Evolutionary conservation across 495 filamentous ascomycete species (phyloP), one percentile per base, ranked within the genome.

Genomic region (Aspergillus egyptiacus): DNA sequence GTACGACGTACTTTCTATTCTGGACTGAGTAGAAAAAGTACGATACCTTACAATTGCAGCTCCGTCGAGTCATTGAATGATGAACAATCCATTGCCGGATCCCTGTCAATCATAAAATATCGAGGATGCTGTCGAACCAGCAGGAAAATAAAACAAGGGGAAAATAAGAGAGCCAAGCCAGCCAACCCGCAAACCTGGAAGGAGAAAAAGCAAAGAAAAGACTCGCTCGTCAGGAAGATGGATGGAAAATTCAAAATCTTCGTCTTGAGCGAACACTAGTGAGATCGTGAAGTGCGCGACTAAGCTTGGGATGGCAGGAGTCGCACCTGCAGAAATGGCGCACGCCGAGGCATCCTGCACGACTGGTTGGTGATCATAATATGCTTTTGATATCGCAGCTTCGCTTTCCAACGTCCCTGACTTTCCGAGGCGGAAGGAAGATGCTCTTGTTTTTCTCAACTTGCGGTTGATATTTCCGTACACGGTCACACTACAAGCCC

Each of bases 281-380:
- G 3, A 19, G 42, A 22, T 19, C 23, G 43, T 33, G 28, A 35
- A 9, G 14, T 46, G 32, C 18, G 17, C 32, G 20, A 40, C 38
- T 38, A 32, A 31, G 38, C 24, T 36, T 39, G 43, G 32, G 25
- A 30, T 43, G 47, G 46, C 34, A 42, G 35, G 55, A 36, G 32
- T 46, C 56, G 56, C 57, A 59, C 57, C 57, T 59, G 57, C 57
- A 59, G 57, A 56, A 59, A 54, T 59, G 57, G 57, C 53, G 57
- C 53, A 59, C 37, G 51, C 39, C 38, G 23, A 24, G 35, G 35
- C 35, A n/a, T 37, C 35, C 35, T 37, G 35, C 35, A 37, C 35
- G 35, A 18, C 13, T 37, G 35, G 35, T 22, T 13, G 35, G 35
- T 20, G 35, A 37, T 37, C 35, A 37, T 37, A 37, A 37, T 37